Evolutionary conservation across 192 early-diverging fungal species (phyloP).

Genomic region (Dissophora ornata): DNA sequence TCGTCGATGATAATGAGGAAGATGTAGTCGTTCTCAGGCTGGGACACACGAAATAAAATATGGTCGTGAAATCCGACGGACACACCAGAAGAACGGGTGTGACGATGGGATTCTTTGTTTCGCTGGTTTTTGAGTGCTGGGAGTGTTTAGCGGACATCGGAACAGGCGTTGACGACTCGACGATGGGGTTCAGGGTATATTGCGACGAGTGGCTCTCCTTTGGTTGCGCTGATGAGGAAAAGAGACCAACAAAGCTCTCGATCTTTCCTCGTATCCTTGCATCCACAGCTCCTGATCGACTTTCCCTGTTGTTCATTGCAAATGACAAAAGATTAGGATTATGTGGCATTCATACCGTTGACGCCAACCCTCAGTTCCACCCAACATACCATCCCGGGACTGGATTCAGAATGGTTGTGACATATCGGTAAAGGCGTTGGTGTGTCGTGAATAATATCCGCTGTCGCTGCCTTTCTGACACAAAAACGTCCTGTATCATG

Average conservation of each 20-base stretch:
- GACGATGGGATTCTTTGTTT: slow-evolving; percentile 10
- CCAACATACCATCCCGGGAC: slow-evolving; percentile 51
- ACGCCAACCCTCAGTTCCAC: not conserved
- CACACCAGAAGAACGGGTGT: slow-evolving; percentile 47
- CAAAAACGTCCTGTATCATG: slow-evolving; percentile 50
- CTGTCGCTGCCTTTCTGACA: slow-evolving; percentile 51
- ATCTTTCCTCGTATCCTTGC: slow-evolving; percentile 32
- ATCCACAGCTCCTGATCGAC: slow-evolving; percentile 19
- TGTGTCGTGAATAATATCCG: slow-evolving; percentile 46
- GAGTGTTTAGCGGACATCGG: slow-evolving; percentile 4
- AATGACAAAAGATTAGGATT: too few relatives aligned
- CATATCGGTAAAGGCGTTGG: slow-evolving; percentile 54
- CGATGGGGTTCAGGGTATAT: slow-evolving; percentile 38
- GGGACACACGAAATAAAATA: slow-evolving; percentile 55
- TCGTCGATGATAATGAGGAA: slow-evolving; percentile 10
- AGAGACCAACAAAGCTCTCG: slow-evolving; percentile 17
- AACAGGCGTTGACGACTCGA: slow-evolving; percentile 24
- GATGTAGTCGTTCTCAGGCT: slow-evolving; percentile 15
- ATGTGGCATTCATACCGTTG: too few relatives aligned
- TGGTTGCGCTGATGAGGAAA: not conserved
- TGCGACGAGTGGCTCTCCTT: not conserved
- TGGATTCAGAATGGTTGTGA: slow-evolving; percentile 42
- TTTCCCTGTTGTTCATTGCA: slow-evolving; percentile 15
- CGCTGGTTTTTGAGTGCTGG: not conserved
- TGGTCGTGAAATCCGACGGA: slow-evolving; percentile 54